Conservation (phyloP, 805 yeast species). For the Sugiyamaella chiloensis region DNA sequence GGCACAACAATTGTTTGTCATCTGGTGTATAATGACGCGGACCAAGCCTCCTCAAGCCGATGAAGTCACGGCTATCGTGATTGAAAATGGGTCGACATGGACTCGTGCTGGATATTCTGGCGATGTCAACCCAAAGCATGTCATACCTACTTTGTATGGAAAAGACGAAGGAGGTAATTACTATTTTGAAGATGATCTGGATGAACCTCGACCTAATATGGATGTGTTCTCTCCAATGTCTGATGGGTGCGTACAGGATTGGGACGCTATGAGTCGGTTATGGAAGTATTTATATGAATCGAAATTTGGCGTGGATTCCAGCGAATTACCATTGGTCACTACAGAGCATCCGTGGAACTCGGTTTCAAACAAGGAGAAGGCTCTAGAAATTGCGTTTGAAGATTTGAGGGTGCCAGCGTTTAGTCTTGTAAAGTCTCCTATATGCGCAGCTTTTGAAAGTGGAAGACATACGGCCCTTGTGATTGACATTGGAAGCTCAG, state of each 20-base stretch:
- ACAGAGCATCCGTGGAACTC: slow-evolving; percentile 73
- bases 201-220: slow-evolving; percentile 33
- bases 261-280: slow-evolving; percentile 63
- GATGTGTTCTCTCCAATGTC: slow-evolving; percentile 34
- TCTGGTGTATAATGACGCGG: slow-evolving; percentile 15
- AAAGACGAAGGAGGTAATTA: slow-evolving; percentile 25
- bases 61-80: slow-evolving; percentile 83
- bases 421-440: slow-evolving; percentile 69
- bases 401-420: slow-evolving; percentile 71
- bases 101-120: slow-evolving; percentile 92
- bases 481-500: slow-evolving; percentile 72
- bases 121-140: slow-evolving; percentile 75
- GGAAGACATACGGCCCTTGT: slow-evolving; percentile 77
- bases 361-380: slow-evolving; percentile 50
- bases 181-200: slow-evolving; percentile 41
- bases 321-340: slow-evolving; percentile 61
- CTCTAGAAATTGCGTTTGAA: slow-evolving; percentile 74
- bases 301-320: slow-evolving; percentile 47
- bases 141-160: slow-evolving; percentile 69
- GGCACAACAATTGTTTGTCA: background rate
- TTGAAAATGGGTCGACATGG: slow-evolving; percentile 83
- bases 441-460: slow-evolving; percentile 48
- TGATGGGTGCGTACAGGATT: slow-evolving; percentile 44
- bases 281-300: slow-evolving; percentile 64
- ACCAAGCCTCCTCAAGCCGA: slow-evolving; percentile 39